Base-by-base conservation (phyloP, 371 early-diverging fungal species). In the Saksenaea oblongispora region DNA sequence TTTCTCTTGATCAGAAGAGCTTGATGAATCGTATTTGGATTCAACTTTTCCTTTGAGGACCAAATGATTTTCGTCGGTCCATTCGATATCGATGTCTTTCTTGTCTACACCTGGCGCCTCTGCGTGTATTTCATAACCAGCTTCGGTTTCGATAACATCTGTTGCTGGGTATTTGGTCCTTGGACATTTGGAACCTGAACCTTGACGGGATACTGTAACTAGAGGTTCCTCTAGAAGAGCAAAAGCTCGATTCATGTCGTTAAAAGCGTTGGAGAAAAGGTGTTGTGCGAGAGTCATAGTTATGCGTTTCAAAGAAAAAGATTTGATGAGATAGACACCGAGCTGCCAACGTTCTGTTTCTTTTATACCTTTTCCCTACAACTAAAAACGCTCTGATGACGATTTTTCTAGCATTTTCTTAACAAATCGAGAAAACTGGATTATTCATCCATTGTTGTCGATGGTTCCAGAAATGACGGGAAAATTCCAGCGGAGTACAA, bases 51-150 rank as follows among this genome's bases (percentile, higher is more conserved):
- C 76, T 10, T 61, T 60, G 1, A 78, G 53, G 1, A 76, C 44
- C 44, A 78, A 42, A 4, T 74, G 71, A 22, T 55, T 65, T 13
- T 54, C 54, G 54, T 78, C 75, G 3, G 70, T 34, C 22, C 74
- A 34, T 58, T 78, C 69, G 28, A 78, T 71, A 18, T 72, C 59
- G 44, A 78, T 65, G 27, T 76, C 65, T 11, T 76, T 58, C 70
- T 78, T 78, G 13, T 71, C 61, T 47, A 67, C 57, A 10, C 79
- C 79, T 51, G 76, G 79, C 1, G 76, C 37, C 39, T 78, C 79
- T 15, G 76, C 74, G n/a, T 67, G 68, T 7, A 78, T 36, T 51
- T 72, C 70, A 59, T 74, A 78, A 11, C 37, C 55, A 8, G 59
- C 62, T 1, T 53, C 53, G 11, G 64, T 67, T 61, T 78, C 79